A percentile compares a stretch with the other conserved stretches of the same genome.
phyloP scores from a whole-genome alignment of 495 filamentous ascomycete species.

The Staphylotrichum tortipilum region DNA sequence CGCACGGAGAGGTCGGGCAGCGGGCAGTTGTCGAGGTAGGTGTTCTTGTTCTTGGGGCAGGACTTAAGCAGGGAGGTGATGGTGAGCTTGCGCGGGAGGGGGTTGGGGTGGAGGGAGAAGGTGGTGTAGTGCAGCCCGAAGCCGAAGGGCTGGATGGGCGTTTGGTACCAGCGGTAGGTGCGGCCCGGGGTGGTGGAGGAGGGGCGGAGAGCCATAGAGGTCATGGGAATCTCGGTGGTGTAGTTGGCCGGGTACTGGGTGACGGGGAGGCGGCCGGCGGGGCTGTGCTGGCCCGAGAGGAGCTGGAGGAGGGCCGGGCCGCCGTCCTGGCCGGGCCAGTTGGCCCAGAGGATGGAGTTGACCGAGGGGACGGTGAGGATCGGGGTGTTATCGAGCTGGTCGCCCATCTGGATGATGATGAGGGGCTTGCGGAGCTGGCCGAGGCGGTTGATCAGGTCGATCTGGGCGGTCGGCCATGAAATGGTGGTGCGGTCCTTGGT shows the following conservation, averaged over 20 bases:
- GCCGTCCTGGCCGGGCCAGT: slow-evolving; percentile 49
- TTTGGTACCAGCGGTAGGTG: slow-evolving; percentile 39
- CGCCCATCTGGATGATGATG: slow-evolving; percentile 40
- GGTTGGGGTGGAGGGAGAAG: slow-evolving; percentile 44
- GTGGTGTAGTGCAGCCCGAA: slow-evolving; percentile 42
- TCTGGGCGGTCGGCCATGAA: slow-evolving; percentile 37
- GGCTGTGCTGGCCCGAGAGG: slow-evolving; percentile 42
- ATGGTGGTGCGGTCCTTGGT: slow-evolving; percentile 34
- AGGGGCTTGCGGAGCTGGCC: slow-evolving; percentile 31
- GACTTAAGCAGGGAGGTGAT: slow-evolving; percentile 26
- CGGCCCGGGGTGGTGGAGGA: slow-evolving; percentile 16
- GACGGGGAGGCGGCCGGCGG: slow-evolving; percentile 54
- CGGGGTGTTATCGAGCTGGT: slow-evolving; percentile 47
- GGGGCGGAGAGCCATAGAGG: slow-evolving; percentile 37
- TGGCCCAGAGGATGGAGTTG: slow-evolving; percentile 44
- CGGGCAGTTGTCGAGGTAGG: slow-evolving; percentile 36
- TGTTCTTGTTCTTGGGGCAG: slow-evolving; percentile 22
- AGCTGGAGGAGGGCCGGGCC: slow-evolving; percentile 46
- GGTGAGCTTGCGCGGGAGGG: slow-evolving; percentile 22
- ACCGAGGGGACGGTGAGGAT: slow-evolving; percentile 42
- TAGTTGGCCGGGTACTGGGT: slow-evolving; percentile 43
- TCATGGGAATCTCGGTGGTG: slow-evolving; percentile 30
- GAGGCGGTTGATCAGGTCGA: slow-evolving; percentile 32
- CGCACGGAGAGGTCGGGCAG: slow-evolving; percentile 31
- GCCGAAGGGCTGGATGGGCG: slow-evolving; percentile 40